Evolutionary conservation across 1,284 basidiomycete genomes (phyloP).

Genomic region (Retiboletus flavoniger): DNA sequence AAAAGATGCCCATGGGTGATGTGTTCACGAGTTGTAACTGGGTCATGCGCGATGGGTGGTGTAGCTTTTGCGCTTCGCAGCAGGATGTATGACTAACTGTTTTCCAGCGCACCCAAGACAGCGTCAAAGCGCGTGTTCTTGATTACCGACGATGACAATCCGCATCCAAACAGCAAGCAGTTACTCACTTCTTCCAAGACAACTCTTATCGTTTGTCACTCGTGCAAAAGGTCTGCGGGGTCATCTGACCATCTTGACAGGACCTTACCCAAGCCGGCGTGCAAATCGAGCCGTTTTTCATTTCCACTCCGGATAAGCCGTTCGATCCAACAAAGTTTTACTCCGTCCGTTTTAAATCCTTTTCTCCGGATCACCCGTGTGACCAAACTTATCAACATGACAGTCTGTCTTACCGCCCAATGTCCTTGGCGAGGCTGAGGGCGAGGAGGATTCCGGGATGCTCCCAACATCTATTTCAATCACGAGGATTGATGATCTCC

Average conservation of each 20-base stretch:
- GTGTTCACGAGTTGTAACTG: constrained; percentile 86
- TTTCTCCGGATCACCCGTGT: constrained; percentile 1
- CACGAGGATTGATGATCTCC: constrained; percentile 72
- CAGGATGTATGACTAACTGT: not conserved
- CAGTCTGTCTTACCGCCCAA: constrained; percentile 64
- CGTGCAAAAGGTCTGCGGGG: not conserved
- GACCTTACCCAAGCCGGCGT: constrained; percentile 83
- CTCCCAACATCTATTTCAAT: constrained; percentile 70
- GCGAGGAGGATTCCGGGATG: constrained; percentile 46
- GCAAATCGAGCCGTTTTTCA: constrained; percentile 89
- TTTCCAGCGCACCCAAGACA: constrained; percentile 72
- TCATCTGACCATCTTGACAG: constrained; percentile 39
- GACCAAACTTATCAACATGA: constrained; percentile 7
- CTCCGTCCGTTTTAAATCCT: constrained; percentile 53
- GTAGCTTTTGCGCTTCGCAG: constrained; percentile 1
- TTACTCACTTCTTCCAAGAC: constrained; percentile 66
- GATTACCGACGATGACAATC: constrained; percentile 87
- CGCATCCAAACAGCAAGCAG: constrained; percentile 51
- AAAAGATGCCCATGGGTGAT: constrained; percentile 71
- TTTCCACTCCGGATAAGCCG: constrained; percentile 65
- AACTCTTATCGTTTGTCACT: constrained; percentile 56
- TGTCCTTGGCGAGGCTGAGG: constrained; percentile 47
- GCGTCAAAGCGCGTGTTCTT: constrained; percentile 90
- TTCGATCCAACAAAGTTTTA: constrained; percentile 85
- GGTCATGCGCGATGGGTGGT: constrained; percentile 82